A percentile compares a stretch with the other conserved stretches of the same genome.
These are phyloP conservation scores for Curvularia hawaiiensis DNA, from an alignment of 2,329 filamentous ascomycete species.

Conservation along the genomic window DNA sequence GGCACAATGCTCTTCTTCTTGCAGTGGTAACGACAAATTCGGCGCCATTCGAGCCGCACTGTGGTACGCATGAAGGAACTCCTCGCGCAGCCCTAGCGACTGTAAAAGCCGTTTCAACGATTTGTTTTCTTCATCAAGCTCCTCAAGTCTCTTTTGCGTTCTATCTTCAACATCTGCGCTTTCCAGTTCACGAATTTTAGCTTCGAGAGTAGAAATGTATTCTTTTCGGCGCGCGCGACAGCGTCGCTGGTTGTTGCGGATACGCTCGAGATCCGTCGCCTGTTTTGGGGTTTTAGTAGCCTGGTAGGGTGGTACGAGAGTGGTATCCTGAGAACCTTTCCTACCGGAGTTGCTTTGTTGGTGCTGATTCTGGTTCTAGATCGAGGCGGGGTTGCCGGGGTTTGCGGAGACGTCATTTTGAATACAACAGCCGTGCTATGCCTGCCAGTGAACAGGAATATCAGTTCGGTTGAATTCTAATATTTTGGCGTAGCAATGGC, in stretches of 20 bases:
- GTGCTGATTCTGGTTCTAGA: neutral
- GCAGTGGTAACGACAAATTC: neutral
- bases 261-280: constrained; percentile 18
- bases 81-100: constrained; percentile 17
- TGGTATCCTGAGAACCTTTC: neutral
- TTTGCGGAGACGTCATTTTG: neutral
- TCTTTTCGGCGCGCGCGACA: constrained; percentile 21
- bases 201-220: constrained; percentile 22
- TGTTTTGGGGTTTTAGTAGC: neutral
- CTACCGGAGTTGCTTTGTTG: neutral
- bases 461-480: neutral
- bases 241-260: constrained; percentile 28
- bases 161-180: neutral
- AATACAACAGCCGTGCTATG: neutral
- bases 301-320: neutral
- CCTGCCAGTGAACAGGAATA: neutral
- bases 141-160: constrained; percentile 6
- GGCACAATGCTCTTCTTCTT: neutral
- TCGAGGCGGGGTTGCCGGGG: neutral
- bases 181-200: constrained; percentile 20
- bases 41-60: constrained; percentile 14
- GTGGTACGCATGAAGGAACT: constrained; percentile 19
- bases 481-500: neutral
- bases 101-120: constrained; percentile 14
- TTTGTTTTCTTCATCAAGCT: neutral